Conservation (phyloP, 23 red algal genomes). For the Gracilaria gracilis region DNA sequence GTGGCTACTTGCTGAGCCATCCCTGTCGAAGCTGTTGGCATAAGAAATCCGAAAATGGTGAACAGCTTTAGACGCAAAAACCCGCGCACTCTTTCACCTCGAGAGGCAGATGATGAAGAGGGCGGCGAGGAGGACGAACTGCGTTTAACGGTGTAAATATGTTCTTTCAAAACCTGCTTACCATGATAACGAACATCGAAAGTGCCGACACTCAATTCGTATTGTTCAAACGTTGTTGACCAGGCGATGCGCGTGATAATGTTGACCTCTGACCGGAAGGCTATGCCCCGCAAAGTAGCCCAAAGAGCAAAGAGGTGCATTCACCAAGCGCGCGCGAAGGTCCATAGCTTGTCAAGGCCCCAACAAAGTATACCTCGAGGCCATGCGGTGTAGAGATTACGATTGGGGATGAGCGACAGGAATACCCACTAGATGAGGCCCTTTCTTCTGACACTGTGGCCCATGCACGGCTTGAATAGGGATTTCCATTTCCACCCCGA, state of each 20-base stretch:
- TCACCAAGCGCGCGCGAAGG: background rate
- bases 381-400: conserved; percentile 19
- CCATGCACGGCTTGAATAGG: background rate
- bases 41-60: conserved; percentile 17
- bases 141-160: conserved; percentile 53
- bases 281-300: conserved; percentile 1
- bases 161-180: conserved; percentile 46
- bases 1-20: conserved; percentile 44
- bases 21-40: conserved; percentile 9
- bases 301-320: background rate
- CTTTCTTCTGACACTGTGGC: conserved; percentile 39
- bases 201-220: conserved; percentile 49
- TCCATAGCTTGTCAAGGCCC: conserved; percentile 34
- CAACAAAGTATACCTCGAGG: conserved; percentile 31
- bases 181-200: conserved; percentile 28
- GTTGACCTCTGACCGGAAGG: conserved; percentile 49
- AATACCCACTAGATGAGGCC: background rate
- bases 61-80: conserved; percentile 14
- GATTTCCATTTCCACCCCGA: conserved; percentile 26
- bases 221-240: conserved; percentile 55
- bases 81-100: no score
- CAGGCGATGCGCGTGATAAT: conserved; percentile 19
- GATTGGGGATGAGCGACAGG: conserved; percentile 19
- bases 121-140: conserved; percentile 21
- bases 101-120: background rate